phyloP scores from a whole-genome alignment of 2,329 filamentous ascomycete species.

The Diplodia scrobiculata region DNA sequence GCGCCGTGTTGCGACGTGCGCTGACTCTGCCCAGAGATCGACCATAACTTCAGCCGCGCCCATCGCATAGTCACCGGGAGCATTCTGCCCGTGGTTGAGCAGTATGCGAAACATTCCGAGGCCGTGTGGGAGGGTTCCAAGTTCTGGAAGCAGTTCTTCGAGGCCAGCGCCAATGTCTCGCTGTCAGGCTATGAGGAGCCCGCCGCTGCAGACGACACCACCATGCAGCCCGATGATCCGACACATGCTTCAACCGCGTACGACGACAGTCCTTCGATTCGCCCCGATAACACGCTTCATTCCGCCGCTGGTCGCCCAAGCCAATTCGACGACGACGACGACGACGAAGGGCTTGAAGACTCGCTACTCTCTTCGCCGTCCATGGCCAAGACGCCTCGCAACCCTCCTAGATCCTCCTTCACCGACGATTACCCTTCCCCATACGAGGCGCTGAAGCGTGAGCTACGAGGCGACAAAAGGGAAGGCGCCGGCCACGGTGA shows the following conservation, averaged over 20 bases:
- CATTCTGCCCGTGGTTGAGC: conserved; percentile 89
- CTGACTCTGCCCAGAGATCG: conserved; percentile 70
- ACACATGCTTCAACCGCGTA: conserved; percentile 44
- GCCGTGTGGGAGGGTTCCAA: conserved; percentile 97
- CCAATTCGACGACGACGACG: conserved; percentile 35
- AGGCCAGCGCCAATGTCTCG: conserved; percentile 95
- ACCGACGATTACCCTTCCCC: conserved; percentile 72
- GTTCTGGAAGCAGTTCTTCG: conserved; percentile 99
- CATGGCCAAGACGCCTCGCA: conserved; percentile 58
- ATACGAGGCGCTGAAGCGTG: conserved; percentile 71
- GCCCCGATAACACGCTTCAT: conserved; percentile 39
- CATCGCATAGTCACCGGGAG: conserved; percentile 94
- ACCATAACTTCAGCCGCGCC: conserved; percentile 95
- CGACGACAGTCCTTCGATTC: conserved; percentile 44
- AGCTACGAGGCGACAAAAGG: conserved; percentile 55
- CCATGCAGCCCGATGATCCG: conserved; percentile 45
- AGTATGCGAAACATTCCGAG: conserved; percentile 90
- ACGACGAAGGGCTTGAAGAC: conserved; percentile 50
- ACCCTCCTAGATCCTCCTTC: conserved; percentile 45
- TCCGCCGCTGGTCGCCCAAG: conserved; percentile 45
- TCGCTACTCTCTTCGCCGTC: conserved; percentile 67
- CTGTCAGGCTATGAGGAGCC: conserved; percentile 91
- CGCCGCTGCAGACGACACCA: conserved; percentile 59
- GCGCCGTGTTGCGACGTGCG: conserved; percentile 32
- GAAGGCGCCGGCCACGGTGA: conserved; percentile 41